A percentile compares a stretch with the other conserved stretches of the same genome.
Evolutionary conservation across 805 yeast species (phyloP).

Genomic region (Yarrowia sp.): DNA sequence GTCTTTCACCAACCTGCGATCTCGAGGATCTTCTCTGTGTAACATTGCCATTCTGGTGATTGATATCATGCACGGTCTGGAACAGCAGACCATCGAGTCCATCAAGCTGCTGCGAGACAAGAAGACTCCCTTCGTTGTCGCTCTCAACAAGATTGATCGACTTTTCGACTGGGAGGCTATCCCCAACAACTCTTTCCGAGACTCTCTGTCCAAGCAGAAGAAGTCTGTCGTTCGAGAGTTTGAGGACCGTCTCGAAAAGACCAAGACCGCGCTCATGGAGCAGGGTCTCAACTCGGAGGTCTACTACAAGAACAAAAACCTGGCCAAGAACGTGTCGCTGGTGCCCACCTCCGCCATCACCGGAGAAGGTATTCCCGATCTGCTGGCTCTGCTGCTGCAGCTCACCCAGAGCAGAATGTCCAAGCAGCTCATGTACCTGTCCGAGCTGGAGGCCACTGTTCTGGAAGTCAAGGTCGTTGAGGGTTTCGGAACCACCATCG

Average conservation of each 20-base stretch:
- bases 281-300: slow-evolving; percentile 98
- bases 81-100: slow-evolving; percentile 95
- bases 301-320: slow-evolving; percentile 90
- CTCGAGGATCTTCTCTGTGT: slow-evolving; percentile 98
- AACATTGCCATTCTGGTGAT: slow-evolving; percentile 97
- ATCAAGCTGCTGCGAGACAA: slow-evolving; percentile 88
- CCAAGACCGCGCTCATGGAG: slow-evolving; percentile 89
- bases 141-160: slow-evolving; percentile 96
- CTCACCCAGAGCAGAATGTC: slow-evolving; percentile 98
- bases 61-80: slow-evolving; percentile 98
- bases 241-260: slow-evolving; percentile 77
- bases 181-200: slow-evolving; percentile 95
- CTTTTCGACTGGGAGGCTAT: slow-evolving; percentile 87
- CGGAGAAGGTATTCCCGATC: slow-evolving; percentile 99
- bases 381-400: slow-evolving; percentile 90
- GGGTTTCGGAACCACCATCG: slow-evolving; percentile 76
- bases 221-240: slow-evolving; percentile 89
- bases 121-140: slow-evolving; percentile 97
- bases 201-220: slow-evolving; percentile 77
- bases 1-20: slow-evolving; percentile 93
- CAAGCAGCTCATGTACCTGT: slow-evolving; percentile 92
- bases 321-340: slow-evolving; percentile 89
- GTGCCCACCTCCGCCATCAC: slow-evolving; percentile 99
- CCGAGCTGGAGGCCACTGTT: slow-evolving; percentile 92
- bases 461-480: slow-evolving; percentile 31